Base-by-base conservation (phyloP, 202 grass and related monocot species). In the Brachypodium distachyon region DNA sequence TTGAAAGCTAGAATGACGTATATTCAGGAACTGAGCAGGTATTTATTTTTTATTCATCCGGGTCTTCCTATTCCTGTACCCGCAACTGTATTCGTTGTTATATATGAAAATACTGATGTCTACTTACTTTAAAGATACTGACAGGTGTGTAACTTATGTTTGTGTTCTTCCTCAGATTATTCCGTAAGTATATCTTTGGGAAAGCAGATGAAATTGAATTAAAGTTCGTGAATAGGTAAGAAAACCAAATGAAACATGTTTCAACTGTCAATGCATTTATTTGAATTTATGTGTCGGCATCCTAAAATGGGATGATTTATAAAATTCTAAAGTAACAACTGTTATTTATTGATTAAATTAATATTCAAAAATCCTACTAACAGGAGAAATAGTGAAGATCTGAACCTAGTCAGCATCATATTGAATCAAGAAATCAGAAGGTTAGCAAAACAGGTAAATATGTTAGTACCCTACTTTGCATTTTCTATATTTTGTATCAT, bases 391-490 rank as follows among this genome's bases (percentile, higher is more conserved):
- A 59, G 49, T 39, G 88, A 93, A 89, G 90, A 93, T 83, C 61
- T 93, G 65, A 90, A 93, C 82, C 86, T 97, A 79, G 21, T 91
- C 56, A 89, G 93, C 51, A 81, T 93, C 67, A 91, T 97, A 83
- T 46, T 97, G 58, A 87, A 96, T 76, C 87, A 96, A 75, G 89
- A 96, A 93, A 93, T 97, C 42, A 93, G 90, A 77, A 97, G 90
- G 72, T 80, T 97, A 80, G 83, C 90, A 54, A 89, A 90, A 61
- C 87, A 90, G 86, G 90, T 90, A 89, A 67, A 17, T 52, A 72
- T 66, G 12, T 23, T 48, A 36, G 6, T 49, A 52, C 11, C 37
- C 2, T 73, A 19, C 4, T 65, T 78, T 60, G 0, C 14, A 12
- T 43, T 36, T 43, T 29, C 22, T 22, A 32, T 69, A 52, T 36